phyloP scores from a whole-genome alignment of 2,329 filamentous ascomycete genomes.

The Rugonectria rugulosa region DNA sequence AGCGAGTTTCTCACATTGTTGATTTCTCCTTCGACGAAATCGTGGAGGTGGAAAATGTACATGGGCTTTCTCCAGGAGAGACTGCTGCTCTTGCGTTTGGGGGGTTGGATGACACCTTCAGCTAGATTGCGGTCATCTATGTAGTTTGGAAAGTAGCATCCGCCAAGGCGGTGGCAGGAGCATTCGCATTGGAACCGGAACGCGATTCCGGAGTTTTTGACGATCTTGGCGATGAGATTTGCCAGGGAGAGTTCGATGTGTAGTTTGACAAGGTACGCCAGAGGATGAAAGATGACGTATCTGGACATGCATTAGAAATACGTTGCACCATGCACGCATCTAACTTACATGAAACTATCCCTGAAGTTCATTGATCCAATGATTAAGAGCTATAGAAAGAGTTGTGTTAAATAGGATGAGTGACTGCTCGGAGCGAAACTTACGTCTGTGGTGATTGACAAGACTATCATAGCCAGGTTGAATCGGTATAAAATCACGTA shows the following conservation, averaged over 20 bases:
- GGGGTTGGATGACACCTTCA: too few species aligned
- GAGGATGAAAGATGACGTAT: constrained; percentile 37
- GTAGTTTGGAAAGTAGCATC: too few species aligned
- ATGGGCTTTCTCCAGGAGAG: too few species aligned
- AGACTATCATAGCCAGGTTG: constrained; percentile 40
- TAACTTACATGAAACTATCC: too few species aligned
- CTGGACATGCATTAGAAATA: constrained; percentile 5
- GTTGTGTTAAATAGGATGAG: too few species aligned
- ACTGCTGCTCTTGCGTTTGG: too few species aligned
- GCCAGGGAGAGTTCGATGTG: constrained; percentile 39
- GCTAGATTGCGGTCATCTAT: too few species aligned
- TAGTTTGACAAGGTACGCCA: constrained; percentile 39
- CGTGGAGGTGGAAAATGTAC: too few species aligned
- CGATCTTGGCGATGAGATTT: constrained; percentile 38
- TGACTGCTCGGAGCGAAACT: constrained; percentile 4
- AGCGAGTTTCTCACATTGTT: too few species aligned
- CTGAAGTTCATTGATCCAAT: too few species aligned
- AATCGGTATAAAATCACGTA: constrained; percentile 54
- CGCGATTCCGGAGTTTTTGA: constrained; percentile 32
- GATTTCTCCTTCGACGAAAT: too few species aligned
- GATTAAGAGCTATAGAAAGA: constrained; percentile 32
- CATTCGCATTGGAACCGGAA: constrained; percentile 34
- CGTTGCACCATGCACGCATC: constrained; percentile 28
- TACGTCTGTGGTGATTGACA: constrained; percentile 43
- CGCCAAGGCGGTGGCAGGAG: too few species aligned